Evolutionary conservation across 2,329 filamentous ascomycete genomes (phyloP).

Genomic region (Ambrosiella xylebori): DNA sequence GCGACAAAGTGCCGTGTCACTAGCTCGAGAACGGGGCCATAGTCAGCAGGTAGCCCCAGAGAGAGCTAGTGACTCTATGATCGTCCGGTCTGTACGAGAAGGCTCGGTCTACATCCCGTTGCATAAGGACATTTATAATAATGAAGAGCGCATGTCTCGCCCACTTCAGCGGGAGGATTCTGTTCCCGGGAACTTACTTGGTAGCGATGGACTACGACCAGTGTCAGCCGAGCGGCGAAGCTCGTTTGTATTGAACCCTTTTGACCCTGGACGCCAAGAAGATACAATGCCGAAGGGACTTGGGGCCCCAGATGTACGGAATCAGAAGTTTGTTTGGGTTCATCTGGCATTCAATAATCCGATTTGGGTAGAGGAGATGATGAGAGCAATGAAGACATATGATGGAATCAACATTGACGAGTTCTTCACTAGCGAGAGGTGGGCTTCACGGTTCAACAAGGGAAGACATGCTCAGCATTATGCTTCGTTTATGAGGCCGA

Average conservation of each 20-base stretch:
- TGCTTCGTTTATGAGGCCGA: slow-evolving; percentile 31
- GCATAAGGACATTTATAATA: background rate
- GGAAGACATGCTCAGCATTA: slow-evolving; percentile 33
- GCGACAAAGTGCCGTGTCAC: background rate
- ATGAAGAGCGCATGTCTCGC: background rate
- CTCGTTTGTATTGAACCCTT: slow-evolving; percentile 1
- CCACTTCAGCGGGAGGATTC: background rate
- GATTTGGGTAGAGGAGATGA: slow-evolving; percentile 37
- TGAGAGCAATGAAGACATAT: slow-evolving; percentile 25
- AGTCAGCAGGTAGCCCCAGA: background rate
- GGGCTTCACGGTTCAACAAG: slow-evolving; percentile 30
- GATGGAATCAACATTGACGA: slow-evolving; percentile 23
- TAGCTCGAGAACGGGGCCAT: background rate
- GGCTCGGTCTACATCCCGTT: background rate
- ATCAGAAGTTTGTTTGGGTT: slow-evolving; percentile 23
- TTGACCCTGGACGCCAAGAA: background rate
- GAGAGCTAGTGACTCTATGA: background rate
- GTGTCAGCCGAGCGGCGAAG: background rate
- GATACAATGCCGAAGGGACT: background rate
- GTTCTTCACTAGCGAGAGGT: slow-evolving; percentile 30
- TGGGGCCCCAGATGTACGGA: slow-evolving; percentile 1
- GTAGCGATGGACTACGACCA: background rate
- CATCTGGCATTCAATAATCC: slow-evolving; percentile 41
- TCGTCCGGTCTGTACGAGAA: background rate
- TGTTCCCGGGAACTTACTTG: background rate